phyloP scores from a whole-genome alignment of 1,139 yeast species.

The Scheffersomyces titani region DNA sequence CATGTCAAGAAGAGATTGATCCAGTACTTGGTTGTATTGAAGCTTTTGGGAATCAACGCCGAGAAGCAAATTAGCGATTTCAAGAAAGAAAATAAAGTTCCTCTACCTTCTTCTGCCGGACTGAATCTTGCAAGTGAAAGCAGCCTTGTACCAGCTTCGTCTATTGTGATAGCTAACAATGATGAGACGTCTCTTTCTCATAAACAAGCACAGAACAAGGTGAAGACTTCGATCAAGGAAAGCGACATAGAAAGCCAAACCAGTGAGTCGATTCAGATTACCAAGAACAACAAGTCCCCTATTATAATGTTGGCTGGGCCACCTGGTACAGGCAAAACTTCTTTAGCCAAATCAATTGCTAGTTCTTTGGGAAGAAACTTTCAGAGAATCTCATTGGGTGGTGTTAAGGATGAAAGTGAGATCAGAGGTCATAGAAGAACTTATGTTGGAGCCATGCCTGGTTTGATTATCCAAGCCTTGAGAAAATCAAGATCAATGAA shows the following conservation, averaged over 20 bases:
- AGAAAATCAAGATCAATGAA: conserved; percentile 80
- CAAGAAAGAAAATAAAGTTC: conserved; percentile 9
- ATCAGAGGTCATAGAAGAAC: conserved; percentile 92
- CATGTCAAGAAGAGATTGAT: conserved; percentile 79
- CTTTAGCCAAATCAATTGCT: conserved; percentile 85
- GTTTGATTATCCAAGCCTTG: conserved; percentile 75
- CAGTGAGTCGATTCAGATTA: conserved; percentile 25
- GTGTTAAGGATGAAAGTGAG: conserved; percentile 87
- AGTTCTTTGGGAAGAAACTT: conserved; percentile 76
- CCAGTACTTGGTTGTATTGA: conserved; percentile 79
- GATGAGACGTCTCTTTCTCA: conserved; percentile 35
- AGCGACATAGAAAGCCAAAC: conserved; percentile 9
- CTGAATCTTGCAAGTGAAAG: conserved; percentile 2
- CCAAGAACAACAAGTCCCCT: conserved; percentile 58
- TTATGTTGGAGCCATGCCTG: conserved; percentile 94
- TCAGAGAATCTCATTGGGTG: conserved; percentile 86
- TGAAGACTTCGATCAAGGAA: conserved; percentile 21
- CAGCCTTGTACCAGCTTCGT: conserved; percentile 11
- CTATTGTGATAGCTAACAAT: conserved; percentile 37
- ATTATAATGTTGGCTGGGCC: conserved; percentile 87
- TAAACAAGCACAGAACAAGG: conserved; percentile 28
- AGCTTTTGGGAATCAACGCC: conserved; percentile 53
- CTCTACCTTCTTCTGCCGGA: not conserved
- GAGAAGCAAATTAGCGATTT: conserved; percentile 23
- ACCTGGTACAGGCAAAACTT: conserved; percentile 94